Conservation (phyloP, 176 grass and related monocot genomes). For the Oryza australiensis region DNA sequence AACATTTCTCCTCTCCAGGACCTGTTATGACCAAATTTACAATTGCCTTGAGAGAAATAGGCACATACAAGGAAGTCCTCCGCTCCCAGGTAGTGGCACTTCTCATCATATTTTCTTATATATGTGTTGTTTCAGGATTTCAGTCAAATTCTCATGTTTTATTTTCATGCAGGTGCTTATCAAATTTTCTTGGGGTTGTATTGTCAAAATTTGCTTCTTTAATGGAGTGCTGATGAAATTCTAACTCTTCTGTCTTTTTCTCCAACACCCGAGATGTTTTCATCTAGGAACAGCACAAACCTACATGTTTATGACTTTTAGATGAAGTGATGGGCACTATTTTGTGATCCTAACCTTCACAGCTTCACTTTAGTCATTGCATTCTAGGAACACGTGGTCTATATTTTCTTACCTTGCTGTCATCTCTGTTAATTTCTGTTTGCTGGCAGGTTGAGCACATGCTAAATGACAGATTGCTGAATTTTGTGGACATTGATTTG, state of each 20-base stretch:
- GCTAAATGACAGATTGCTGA: conserved; percentile 88
- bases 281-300: conserved; percentile 1
- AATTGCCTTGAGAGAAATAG: conserved; percentile 95
- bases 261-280: background rate
- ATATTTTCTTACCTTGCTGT: conserved; percentile 24
- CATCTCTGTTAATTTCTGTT: background rate
- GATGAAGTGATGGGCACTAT: background rate
- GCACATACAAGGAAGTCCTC: conserved; percentile 96
- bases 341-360: background rate
- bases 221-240: conserved; percentile 15
- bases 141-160: background rate
- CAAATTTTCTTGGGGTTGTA: background rate
- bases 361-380: background rate
- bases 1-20: conserved; percentile 56
- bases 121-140: conserved; percentile 3
- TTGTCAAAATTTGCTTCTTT: background rate
- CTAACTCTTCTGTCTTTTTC: conserved; percentile 2
- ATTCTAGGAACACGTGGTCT: conserved; percentile 16
- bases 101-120: conserved; percentile 23
- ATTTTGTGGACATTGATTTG: conserved; percentile 91
- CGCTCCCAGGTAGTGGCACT: conserved; percentile 75
- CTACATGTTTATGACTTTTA: conserved; percentile 7
- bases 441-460: conserved; percentile 83
- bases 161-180: background rate
- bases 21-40: conserved; percentile 97